Evolutionary conservation across 352 stramenopile genomes (phyloP).

Genomic region (Phytophthora pluvialis): DNA sequence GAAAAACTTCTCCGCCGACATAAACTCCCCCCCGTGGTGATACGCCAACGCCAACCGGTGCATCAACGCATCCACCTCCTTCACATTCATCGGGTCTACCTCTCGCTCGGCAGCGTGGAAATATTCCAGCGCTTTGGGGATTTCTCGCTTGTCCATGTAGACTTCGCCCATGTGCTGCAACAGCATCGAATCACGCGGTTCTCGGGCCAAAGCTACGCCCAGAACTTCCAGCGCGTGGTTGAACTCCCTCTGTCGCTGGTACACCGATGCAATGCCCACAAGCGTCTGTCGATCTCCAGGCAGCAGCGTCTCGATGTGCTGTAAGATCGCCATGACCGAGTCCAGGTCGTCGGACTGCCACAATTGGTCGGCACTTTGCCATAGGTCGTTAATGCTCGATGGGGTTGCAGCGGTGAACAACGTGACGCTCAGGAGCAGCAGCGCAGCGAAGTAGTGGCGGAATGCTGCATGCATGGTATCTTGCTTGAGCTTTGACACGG

Average conservation of each 20-base stretch:
- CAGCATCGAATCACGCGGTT: slow-evolving; percentile 27
- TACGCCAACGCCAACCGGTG: slow-evolving; percentile 51
- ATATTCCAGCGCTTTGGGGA: slow-evolving; percentile 26
- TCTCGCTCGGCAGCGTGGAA: slow-evolving; percentile 22
- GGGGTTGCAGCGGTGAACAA: not conserved
- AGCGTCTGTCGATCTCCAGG: slow-evolving; percentile 29
- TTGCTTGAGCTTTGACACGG: slow-evolving; percentile 6
- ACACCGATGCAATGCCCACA: slow-evolving; percentile 40
- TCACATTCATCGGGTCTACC: slow-evolving; percentile 4
- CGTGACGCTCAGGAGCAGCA: slow-evolving; percentile 14
- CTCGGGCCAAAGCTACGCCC: slow-evolving; percentile 9
- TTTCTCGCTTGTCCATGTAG: slow-evolving; percentile 36
- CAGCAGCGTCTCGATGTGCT: slow-evolving; percentile 32
- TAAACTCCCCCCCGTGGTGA: slow-evolving; percentile 40
- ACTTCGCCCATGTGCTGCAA: slow-evolving; percentile 43
- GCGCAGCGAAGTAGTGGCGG: not conserved
- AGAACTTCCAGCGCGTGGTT: slow-evolving; percentile 33
- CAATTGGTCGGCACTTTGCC: slow-evolving; percentile 31
- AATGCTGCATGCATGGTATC: slow-evolving; percentile 14
- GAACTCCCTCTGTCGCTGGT: slow-evolving; percentile 37
- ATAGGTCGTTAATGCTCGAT: slow-evolving; percentile 33
- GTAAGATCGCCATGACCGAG: slow-evolving; percentile 35
- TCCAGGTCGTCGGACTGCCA: slow-evolving; percentile 36
- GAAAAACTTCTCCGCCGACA: slow-evolving; percentile 40
- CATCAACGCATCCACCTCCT: slow-evolving; percentile 7